Evolutionary conservation across 495 filamentous ascomycete species (phyloP).

Genomic region (Penicillium macrosclerotiorum): DNA sequence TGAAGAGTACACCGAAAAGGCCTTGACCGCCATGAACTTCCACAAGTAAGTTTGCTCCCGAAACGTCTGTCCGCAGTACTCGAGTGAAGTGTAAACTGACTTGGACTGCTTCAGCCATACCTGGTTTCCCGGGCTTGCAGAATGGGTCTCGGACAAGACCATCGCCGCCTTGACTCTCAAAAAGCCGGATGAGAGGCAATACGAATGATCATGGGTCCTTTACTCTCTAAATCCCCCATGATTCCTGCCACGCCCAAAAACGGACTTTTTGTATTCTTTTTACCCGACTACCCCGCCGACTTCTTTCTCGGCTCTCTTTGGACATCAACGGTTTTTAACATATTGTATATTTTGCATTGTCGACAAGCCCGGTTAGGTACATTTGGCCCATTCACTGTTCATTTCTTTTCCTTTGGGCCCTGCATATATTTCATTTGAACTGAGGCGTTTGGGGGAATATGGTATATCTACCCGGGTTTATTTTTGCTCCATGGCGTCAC

Average conservation of each 20-base stretch:
- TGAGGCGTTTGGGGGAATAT: background rate
- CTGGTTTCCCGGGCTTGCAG: slow-evolving; percentile 26
- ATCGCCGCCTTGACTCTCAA: slow-evolving; percentile 10
- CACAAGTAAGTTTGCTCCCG: slow-evolving; percentile 46
- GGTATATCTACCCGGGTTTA: background rate
- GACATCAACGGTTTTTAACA: background rate
- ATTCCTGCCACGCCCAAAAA: no score
- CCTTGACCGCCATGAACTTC: slow-evolving; percentile 49
- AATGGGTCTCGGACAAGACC: slow-evolving; percentile 34
- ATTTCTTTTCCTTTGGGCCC: no score
- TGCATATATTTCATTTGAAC: slow-evolving; percentile 4
- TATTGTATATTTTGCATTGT: slow-evolving; percentile 14
- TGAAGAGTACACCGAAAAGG: slow-evolving; percentile 56
- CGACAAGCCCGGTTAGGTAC: background rate
- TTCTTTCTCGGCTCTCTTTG: background rate
- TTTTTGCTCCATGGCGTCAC: slow-evolving; percentile 6
- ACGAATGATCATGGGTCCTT: no score
- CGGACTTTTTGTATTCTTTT: slow-evolving; percentile 4
- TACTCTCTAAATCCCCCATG: no score
- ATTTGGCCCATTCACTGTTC: background rate
- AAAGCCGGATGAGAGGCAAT: slow-evolving; percentile 20
- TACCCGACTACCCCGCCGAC: slow-evolving; percentile 1
- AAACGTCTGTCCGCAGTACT: background rate
- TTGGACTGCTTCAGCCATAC: slow-evolving; percentile 29
- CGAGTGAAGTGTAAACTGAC: no score